Evolutionary conservation across 2,329 filamentous ascomycete species (phyloP).

Genomic region (Mariannaea elegans): DNA sequence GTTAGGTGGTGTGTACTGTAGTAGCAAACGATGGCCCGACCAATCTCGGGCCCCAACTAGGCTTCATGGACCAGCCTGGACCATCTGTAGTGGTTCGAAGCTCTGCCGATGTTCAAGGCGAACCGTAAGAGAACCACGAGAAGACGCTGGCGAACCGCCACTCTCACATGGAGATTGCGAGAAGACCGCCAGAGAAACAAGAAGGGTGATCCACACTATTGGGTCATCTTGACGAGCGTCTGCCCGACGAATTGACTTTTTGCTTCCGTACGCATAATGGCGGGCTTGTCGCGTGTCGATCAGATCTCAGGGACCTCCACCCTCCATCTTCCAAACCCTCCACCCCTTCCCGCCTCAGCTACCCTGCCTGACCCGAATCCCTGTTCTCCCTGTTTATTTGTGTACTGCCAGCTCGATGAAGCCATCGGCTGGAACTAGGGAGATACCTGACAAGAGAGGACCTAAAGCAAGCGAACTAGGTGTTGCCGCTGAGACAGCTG

Average conservation of each 20-base stretch:
- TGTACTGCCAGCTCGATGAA: neutral
- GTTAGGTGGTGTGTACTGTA: conserved; percentile 9
- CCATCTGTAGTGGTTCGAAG: conserved; percentile 32
- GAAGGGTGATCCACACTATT: neutral
- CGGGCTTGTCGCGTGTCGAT: conserved; percentile 40
- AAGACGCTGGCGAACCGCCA: conserved; percentile 30
- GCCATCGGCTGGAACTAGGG: conserved; percentile 24
- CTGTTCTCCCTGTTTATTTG: conserved; percentile 31
- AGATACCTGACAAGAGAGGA: no score
- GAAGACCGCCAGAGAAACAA: neutral
- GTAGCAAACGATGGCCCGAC: conserved; percentile 1
- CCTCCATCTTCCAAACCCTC: conserved; percentile 28
- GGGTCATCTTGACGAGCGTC: conserved; percentile 11
- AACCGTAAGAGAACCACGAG: conserved; percentile 16
- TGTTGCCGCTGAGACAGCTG: neutral
- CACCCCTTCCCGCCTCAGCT: conserved; percentile 35
- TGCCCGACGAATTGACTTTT: conserved; percentile 37
- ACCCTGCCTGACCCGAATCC: conserved; percentile 32
- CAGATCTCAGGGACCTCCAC: conserved; percentile 43
- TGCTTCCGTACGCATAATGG: conserved; percentile 4
- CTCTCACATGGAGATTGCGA: conserved; percentile 14
- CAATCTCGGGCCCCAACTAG: conserved; percentile 17
- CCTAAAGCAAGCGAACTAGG: neutral
- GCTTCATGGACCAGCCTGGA: conserved; percentile 33
- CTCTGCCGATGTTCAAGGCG: conserved; percentile 24